Evolutionary conservation across 768 basidiomycete species (phyloP).

Genomic region (Clitopilus hobsonii): DNA sequence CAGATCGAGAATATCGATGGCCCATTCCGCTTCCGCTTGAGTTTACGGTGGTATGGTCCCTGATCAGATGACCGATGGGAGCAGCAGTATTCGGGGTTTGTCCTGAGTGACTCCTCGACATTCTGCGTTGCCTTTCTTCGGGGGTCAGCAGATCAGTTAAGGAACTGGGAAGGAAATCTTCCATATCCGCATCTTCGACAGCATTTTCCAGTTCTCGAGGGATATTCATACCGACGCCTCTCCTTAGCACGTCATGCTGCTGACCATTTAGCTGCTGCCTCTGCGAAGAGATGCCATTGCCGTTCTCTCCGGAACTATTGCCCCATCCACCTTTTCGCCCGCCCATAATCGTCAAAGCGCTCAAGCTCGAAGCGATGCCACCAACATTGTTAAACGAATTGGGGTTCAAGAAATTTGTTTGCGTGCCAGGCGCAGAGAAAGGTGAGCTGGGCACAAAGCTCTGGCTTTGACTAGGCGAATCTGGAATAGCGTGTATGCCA

Average conservation of each 20-base stretch:
- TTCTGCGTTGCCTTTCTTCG: slow-evolving; percentile 76
- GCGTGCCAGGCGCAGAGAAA: slow-evolving; percentile 70
- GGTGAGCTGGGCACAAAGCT: slow-evolving; percentile 57
- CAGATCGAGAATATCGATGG: slow-evolving; percentile 80
- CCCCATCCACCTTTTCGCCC: slow-evolving; percentile 33
- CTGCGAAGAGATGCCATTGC: slow-evolving; percentile 7
- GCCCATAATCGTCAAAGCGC: slow-evolving; percentile 43
- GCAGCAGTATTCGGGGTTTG: slow-evolving; percentile 20
- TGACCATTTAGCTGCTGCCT: neutral
- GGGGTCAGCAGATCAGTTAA: slow-evolving; percentile 88
- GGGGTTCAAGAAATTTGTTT: slow-evolving; percentile 42
- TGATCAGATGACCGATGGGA: slow-evolving; percentile 3
- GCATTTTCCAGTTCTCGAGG: slow-evolving; percentile 32
- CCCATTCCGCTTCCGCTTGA: slow-evolving; percentile 24
- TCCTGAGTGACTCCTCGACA: slow-evolving; percentile 69
- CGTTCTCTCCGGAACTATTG: slow-evolving; percentile 13
- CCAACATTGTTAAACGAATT: slow-evolving; percentile 28
- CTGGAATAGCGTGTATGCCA: slow-evolving; percentile 27
- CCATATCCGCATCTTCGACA: slow-evolving; percentile 72
- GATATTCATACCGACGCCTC: slow-evolving; percentile 11
- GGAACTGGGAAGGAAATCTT: slow-evolving; percentile 86
- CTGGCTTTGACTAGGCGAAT: slow-evolving; percentile 24
- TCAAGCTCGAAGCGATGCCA: slow-evolving; percentile 61
- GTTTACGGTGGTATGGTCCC: slow-evolving; percentile 1
- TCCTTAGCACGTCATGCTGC: slow-evolving; percentile 7